Evolutionary conservation across 2,329 filamentous ascomycete species (phyloP).

Genomic region (Neopestalotiopsis sp.): DNA sequence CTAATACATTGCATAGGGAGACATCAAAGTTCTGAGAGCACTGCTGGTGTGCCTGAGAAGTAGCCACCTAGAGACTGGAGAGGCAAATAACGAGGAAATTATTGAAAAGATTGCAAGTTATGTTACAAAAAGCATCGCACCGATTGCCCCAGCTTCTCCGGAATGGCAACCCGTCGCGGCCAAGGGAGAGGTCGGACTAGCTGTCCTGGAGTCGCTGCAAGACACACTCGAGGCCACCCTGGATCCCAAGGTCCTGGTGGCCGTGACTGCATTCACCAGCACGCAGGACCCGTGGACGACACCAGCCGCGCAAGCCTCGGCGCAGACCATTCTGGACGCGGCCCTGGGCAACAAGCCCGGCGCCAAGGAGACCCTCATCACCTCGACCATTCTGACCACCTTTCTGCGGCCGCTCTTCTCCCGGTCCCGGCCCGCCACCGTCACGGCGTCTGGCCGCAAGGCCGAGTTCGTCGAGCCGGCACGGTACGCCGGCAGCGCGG

Average conservation of each 20-base stretch:
- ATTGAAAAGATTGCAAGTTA: slow-evolving; percentile 2
- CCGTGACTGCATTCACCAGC: slow-evolving; percentile 34
- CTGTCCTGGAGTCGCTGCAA: not conserved
- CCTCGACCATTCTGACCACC: slow-evolving; percentile 61
- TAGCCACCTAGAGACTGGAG: not conserved
- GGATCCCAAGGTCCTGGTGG: slow-evolving; percentile 32
- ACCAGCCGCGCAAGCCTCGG: slow-evolving; percentile 17
- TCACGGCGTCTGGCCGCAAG: slow-evolving; percentile 64
- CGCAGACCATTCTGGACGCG: slow-evolving; percentile 23
- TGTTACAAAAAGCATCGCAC: slow-evolving; percentile 9
- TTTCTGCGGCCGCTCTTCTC: slow-evolving; percentile 73
- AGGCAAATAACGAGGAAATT: not conserved
- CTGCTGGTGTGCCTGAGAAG: slow-evolving; percentile 11
- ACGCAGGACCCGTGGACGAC: slow-evolving; percentile 31
- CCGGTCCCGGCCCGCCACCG: slow-evolving; percentile 53
- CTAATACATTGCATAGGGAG: slow-evolving; percentile 4
- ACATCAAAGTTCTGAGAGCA: slow-evolving; percentile 7
- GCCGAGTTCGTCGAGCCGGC: slow-evolving; percentile 48
- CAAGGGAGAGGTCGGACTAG: slow-evolving; percentile 5
- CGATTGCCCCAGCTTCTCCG: not conserved
- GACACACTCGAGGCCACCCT: not conserved
- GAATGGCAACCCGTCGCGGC: not conserved
- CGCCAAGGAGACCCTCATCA: slow-evolving; percentile 44
- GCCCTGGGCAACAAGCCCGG: slow-evolving; percentile 2
- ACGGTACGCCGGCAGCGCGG: slow-evolving; percentile 38